Base-by-base conservation (phyloP, 1,284 basidiomycete genomes). In the Naganishia liquefaciens region DNA sequence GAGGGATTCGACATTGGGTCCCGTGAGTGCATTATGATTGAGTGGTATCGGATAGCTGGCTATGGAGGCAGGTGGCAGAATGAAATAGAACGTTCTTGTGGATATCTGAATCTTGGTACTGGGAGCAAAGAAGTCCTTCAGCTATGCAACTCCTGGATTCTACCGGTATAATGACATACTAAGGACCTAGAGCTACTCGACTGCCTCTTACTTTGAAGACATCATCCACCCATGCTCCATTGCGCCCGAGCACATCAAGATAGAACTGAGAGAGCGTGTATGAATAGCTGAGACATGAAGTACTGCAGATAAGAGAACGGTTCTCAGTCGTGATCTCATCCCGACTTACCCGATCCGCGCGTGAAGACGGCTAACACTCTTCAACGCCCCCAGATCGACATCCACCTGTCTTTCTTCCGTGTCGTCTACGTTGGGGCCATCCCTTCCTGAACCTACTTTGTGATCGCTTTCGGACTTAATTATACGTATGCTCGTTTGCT, bases 71-170 rank as follows among this genome's bases (percentile, higher is more conserved):
- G 80, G 82, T 21, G 93, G 94, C 11, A 97, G 86, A 62, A 96
- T 87, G 78, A 98, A 99, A 76, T 94, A 90, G 80, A 99, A 99
- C 57, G 92, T 94, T 63, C 95, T 88, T 51, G 95, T 95, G 37
- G 95, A 93, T 73, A 99, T 99, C 81, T 98, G 96, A 71, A 99
- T 95, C 80, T 94, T 92, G 62, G 96, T 95, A 75, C 95, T 97
- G 74, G 6, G 50, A 66, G 62, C 28, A 52, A 57, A 21, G 62
- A n/a, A 23, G 7, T 39, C 11, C 21, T 30, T 37, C 15, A 50
- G 25, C 33, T 13, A 13, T 7, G 3, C 23, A 49, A 49, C 44
- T 33, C 19, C 4, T 15, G 33, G 17, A 39, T 33, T 10, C 30
- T 5, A 25, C 47, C 23, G 28, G 30, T 19, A 46, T 13, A 40